Base-by-base conservation (phyloP, 208 protist genomes). In the Acanthamoeba triangularis region DNA sequence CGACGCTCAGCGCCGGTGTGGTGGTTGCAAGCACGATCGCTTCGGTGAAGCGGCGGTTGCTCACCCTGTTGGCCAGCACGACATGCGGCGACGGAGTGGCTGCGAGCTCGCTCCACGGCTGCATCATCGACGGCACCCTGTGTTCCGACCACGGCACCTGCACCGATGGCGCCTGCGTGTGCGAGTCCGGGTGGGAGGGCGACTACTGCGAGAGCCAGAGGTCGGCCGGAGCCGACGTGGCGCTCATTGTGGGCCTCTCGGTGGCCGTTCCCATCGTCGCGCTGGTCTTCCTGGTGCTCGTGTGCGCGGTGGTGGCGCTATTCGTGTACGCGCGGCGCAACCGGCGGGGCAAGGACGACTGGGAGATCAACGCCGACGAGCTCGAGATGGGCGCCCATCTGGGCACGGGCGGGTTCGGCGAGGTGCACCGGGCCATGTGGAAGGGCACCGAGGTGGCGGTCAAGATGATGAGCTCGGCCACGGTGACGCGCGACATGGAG, bases 371-470 rank as follows among this genome's bases (percentile, higher is more conserved):
- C 63, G 13, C 56, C 16, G 52, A 52, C 59, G 90, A 94, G 63
- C 56, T 94, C 61, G 63, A 94, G 33, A 59, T 80, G 63, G 33
- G 30, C 33, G 90, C 54, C 8, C 33, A 82, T 14, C 41, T 94
- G 20, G 90, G 90, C 37, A 61, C 47, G 28, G 90, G 90, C 14
- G 47, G 52, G 18, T 90, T 30, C 52, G 82, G 82, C 30, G 47
- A 28, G 3, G 82, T 90, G 54, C 56, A 94, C 95, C 41, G 35
- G 90, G 90, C 63, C 4, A 25, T 80, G 90, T 94, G 90, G 63
- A 72, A 78, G 23, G 90, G 90, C 1, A 94, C 65, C 28, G 90
- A 94, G 47, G 90, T 94, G 28, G 90, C 90, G 8, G 90, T 96
- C 14, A 96, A 96, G 87, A 78, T 44, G 11, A 63, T 96, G 13